Base-by-base conservation (phyloP, 169 alveolate species). In the Plasmodium gallinaceum region DNA sequence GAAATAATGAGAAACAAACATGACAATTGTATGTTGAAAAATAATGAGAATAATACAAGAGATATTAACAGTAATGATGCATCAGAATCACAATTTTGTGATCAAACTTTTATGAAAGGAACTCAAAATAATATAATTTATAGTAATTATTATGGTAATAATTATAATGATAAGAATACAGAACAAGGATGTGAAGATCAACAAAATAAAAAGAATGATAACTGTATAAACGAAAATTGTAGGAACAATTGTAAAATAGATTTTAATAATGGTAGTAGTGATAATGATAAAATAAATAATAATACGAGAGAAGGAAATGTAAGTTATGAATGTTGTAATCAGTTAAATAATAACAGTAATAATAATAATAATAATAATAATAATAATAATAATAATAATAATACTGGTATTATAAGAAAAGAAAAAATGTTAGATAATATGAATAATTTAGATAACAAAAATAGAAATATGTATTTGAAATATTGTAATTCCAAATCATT, bases 391-490 rank as follows among this genome's bases (percentile, higher is more conserved):
- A 48, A 43, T 48, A 26, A 32, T 37, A 37, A 46, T 4, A 22
- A 26, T 48, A 18, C 26, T 7, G 52, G 32, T 58, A 52, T 32
- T 37, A 58, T 37, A 26, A 54, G 43, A 10, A 80, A 22, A 42
- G 72, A 61, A 0, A 22, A 61, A 32, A 39, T 18, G 1, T 22
- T 48, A 32, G 71, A 64, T n/a, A 78, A 46, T 39, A 46, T 18
- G 0, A 20, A 16, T n/a, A 43, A 24, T 51, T 2, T 51, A 42
- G 88, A 74, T n/a, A 45, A 60, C 8, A 74, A 39, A 32, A 54
- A 54, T n/a, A 26, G 16, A 42, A 74, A 74, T 18, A 18, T 45
- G 5, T 57, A 22, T 42, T 12, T 61, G 1, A 80, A 80, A 32
- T 68, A 54, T 39, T 10, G 46, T 16, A 42, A 57, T 12, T 22